These are phyloP conservation scores for Stephanodiscus triporus DNA, from an alignment of 108 stramenopile genomes.

Conservation along the genomic window DNA sequence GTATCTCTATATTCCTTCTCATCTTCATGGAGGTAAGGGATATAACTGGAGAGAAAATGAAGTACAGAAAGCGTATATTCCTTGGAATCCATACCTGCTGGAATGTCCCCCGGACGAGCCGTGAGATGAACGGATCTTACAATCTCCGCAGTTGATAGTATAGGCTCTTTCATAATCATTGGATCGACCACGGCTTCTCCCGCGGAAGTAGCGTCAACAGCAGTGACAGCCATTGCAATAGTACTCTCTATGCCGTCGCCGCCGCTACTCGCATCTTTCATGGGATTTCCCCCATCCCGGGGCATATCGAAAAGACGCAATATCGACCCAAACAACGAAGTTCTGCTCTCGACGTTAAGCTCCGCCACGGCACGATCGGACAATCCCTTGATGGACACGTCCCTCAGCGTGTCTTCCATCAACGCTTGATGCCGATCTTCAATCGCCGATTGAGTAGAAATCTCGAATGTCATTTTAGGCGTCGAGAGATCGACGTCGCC, in stretches of 20 bases:
- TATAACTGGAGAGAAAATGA: conserved; percentile 57
- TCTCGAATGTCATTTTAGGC: conserved; percentile 5
- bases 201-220: neutral
- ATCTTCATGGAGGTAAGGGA: conserved; percentile 34
- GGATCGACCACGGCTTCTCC: neutral
- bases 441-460: conserved; percentile 11
- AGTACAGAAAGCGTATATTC: conserved; percentile 74
- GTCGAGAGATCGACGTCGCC: conserved; percentile 13
- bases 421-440: neutral
- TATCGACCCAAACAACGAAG: conserved; percentile 46
- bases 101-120: conserved; percentile 65
- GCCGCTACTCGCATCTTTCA: neutral
- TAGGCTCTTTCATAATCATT: conserved; percentile 37
- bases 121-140: conserved; percentile 62
- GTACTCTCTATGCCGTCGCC: neutral
- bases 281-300: neutral
- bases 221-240: neutral
- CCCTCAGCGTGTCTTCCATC: conserved; percentile 14
- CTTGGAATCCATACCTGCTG: conserved; percentile 73
- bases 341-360: conserved; percentile 36
- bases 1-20: conserved; percentile 10
- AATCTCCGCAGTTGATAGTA: conserved; percentile 60
- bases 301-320: conserved; percentile 41
- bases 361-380: conserved; percentile 49
- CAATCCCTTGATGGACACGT: conserved; percentile 49